Base-by-base conservation (phyloP, 352 stramenopile genomes). In the Pythium utonaiense region DNA sequence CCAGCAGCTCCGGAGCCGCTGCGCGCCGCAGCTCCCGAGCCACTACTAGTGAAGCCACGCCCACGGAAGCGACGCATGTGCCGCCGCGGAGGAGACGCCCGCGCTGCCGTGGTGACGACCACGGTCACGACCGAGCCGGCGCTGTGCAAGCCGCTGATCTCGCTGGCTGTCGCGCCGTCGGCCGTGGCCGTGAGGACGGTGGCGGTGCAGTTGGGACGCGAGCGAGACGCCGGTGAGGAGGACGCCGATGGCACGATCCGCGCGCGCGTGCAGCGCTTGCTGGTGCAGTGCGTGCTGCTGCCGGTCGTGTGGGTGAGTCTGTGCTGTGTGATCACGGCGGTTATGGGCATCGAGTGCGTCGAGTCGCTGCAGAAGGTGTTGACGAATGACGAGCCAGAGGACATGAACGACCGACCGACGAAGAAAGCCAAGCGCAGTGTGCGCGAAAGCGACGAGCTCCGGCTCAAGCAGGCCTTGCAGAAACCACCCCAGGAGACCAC, bases 221-320 rank as follows among this genome's bases (percentile, higher is more conserved):
- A 9, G 19, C 3, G 44, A 6, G 7, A 21, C 34, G 4, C 16
- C 14, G 17, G 3, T 27, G 19, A 47, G 17, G 16, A 14, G 6
- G 34, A 57, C 0, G 24, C 21, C 7, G 25, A 47, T 31, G 17
- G 17, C 19, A 55, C 60, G 54, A 51, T 71, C 25, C 49, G 64
- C 31, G 51, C 56, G 58, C 53, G 53, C 16, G 60, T 88, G 8
- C 63, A 66, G 27, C 67, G 73, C 19, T 64, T 74, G 6, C 50
- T 84, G 38, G 67, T 73, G 36, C 77, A 83, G 41, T 64, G 88
- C 41, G 71, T 89, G 48, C 62, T 91, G 56, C 62, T 91, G 40
- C 77, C 81, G 1, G 66, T 89, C 52, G 81, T 91, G 36, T 83
- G 75, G 42, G 61, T 81, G 57, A 82, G 75, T 63, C 56, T 91